Base-by-base conservation (phyloP, 768 basidiomycete species). In the Leccinum pellstonianum region DNA sequence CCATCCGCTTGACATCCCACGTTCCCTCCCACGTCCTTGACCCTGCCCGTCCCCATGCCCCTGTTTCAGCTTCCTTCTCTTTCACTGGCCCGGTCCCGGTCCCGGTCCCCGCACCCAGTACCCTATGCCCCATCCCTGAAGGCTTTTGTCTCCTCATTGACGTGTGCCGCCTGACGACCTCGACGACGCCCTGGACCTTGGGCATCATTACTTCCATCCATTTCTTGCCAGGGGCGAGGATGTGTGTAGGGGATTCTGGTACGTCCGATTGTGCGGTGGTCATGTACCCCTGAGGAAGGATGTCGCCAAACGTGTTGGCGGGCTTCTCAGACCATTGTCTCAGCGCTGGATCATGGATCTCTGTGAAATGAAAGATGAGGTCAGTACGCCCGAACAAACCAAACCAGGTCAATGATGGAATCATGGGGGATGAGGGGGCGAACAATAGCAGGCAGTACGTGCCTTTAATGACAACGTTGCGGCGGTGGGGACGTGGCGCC, bases 261-360 rank as follows among this genome's bases (percentile, higher is more conserved):
- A 62, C 2, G 73, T 33, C 52, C 5, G 69, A 58, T 23, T 58
- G 52, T 3, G 73, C 73, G 0, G 79, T 68, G 3, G 81, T 75
- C 58, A 85, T 83, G n/a, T 77, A 71, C 8, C 73, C 64, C 5
- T 78, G 55, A 2, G 83, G 80, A 10, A 84, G 71, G 19, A 84
- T 77, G 43, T 83, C 80, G 41, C 73, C 72, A 62, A 84, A 84
- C 5, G 80, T 79, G 50, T 72, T 67, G 41, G 70, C 60, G 1
- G 69, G 67, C n/a, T 53, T 63, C n/a, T 52, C 50, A 12, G 66
- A 64, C 62, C 65, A 66, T 14, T 62, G 60, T 59, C 63, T 54
- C n/a, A 75, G 37, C 0, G 68, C 64, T 1, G 73, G 70, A 17
- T 75, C 70, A 7, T 23, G 64, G 14, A 57, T 52, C 41, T 74